Conservation (phyloP, 306 rosid genomes). For the Morella rubra region DNA sequence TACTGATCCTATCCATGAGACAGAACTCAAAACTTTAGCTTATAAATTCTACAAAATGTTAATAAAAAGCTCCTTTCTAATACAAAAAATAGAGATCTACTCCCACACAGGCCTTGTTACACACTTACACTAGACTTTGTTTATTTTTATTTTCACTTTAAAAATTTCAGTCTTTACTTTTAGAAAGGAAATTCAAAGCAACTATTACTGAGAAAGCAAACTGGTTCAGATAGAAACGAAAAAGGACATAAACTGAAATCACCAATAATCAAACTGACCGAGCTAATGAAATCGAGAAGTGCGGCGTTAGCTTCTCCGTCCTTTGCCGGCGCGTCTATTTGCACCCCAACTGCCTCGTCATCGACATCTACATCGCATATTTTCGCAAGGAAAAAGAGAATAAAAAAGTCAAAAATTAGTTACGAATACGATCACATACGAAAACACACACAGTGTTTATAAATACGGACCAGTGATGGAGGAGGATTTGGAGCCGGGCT, state of each 20-base stretch:
- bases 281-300: conserved; percentile 70
- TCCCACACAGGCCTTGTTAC: no score
- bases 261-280: conserved; percentile 41
- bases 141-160: no score
- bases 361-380: conserved; percentile 47
- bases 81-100: no score
- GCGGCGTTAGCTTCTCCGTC: conserved; percentile 98
- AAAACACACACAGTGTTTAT: not conserved
- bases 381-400: not conserved
- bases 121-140: no score
- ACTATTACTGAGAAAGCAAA: not conserved
- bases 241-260: not conserved
- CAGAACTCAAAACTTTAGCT: no score
- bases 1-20: no score
- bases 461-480: conserved; percentile 64
- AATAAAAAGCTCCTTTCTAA: no score
- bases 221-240: not conserved
- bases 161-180: no score
- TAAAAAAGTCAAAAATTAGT: not conserved
- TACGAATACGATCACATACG: not conserved
- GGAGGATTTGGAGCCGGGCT: conserved; percentile 85
- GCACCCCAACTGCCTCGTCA: conserved; percentile 83
- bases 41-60: no score
- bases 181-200: not conserved
- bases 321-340: conserved; percentile 87